These are phyloP conservation scores for Hypomontagnella monticulosa DNA, from an alignment of 495 filamentous ascomycete species.

Conservation along the genomic window DNA sequence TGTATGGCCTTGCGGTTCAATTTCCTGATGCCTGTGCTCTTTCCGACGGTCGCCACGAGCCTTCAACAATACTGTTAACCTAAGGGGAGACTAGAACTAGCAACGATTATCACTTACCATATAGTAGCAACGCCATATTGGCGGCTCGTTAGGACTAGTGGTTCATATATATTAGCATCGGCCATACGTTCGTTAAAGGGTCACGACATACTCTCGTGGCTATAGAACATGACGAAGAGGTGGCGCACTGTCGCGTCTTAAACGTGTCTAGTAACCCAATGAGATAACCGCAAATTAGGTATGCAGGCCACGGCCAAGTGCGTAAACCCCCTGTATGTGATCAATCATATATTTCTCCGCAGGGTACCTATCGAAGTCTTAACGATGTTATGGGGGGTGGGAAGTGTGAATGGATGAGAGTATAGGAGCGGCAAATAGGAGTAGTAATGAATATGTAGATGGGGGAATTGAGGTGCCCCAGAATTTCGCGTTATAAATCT, in stretches of 20 bases:
- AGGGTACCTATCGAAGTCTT: not conserved
- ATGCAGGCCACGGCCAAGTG: not conserved
- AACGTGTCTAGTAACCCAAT: not conserved
- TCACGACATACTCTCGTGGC: conserved; percentile 77
- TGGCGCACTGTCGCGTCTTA: not conserved
- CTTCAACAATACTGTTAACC: conserved; percentile 53
- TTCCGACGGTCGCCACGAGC: conserved; percentile 90
- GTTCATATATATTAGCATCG: conserved; percentile 26
- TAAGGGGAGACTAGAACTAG: not conserved
- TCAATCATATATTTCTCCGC: not conserved
- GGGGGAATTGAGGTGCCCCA: not conserved
- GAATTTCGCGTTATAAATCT: not conserved
- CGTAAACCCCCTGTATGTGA: not conserved
- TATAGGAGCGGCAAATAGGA: too few species aligned
- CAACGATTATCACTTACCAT: conserved; percentile 68
- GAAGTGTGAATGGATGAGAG: not conserved
- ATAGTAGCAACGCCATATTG: conserved; percentile 94
- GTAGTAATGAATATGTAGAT: not conserved
- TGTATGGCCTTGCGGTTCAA: conserved; percentile 89
- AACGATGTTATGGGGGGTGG: not conserved
- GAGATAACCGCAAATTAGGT: not conserved
- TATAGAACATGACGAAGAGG: conserved; percentile 80
- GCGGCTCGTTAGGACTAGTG: conserved; percentile 81
- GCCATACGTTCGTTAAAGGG: conserved; percentile 11
- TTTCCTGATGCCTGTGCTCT: conserved; percentile 70